phyloP scores from a whole-genome alignment of 768 basidiomycete species.

The Rhizopogon rudus region DNA sequence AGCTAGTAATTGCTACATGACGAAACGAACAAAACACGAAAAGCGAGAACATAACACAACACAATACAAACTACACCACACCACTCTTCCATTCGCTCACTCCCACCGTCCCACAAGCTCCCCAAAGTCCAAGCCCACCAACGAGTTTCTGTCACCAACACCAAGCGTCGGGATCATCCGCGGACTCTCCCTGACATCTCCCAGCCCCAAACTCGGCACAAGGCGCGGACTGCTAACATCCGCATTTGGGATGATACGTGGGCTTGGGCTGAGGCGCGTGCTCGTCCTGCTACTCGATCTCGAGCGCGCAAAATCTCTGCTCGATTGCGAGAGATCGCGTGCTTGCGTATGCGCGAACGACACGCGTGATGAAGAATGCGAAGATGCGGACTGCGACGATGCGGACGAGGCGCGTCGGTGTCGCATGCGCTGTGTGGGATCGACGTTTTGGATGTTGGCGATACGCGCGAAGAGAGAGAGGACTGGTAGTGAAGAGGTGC shows the following conservation, averaged over 20 bases:
- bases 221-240: constrained; percentile 18
- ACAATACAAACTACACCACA: too few species aligned
- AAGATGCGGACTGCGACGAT: constrained; percentile 59
- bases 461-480: constrained; percentile 74
- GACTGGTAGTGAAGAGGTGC: constrained; percentile 36
- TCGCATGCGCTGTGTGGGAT: constrained; percentile 74
- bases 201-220: not conserved
- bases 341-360: constrained; percentile 14
- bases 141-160: not conserved
- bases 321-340: not conserved
- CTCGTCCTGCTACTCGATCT: constrained; percentile 40
- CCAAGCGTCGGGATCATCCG: constrained; percentile 1
- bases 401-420: constrained; percentile 75
- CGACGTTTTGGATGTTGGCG: constrained; percentile 68
- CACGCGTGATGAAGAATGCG: constrained; percentile 37
- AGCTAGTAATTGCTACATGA: not conserved
- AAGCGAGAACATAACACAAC: not conserved
- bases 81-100: not conserved
- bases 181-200: not conserved
- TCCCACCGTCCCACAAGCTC: not conserved
- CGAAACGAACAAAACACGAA: not conserved
- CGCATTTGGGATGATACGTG: constrained; percentile 25
- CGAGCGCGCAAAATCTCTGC: constrained; percentile 31
- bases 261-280: constrained; percentile 27
- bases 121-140: not conserved